Evolutionary conservation across 2,329 filamentous ascomycete species (phyloP).

Genomic region (Trichoderma simmonsii): DNA sequence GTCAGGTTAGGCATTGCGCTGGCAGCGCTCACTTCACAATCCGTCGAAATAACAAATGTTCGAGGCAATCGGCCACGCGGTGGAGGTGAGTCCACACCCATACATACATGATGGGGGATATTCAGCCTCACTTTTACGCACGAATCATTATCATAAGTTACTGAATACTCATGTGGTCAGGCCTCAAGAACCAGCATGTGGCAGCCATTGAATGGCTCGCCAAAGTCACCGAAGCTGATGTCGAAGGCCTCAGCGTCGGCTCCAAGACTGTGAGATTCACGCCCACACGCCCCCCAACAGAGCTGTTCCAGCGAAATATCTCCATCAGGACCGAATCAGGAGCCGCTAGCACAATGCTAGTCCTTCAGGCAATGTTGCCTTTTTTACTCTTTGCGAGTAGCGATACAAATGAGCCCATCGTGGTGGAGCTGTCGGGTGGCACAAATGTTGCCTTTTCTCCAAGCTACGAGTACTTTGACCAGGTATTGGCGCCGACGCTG

Average conservation of each 20-base stretch:
- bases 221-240: slow-evolving; percentile 48
- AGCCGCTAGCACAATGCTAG: slow-evolving; percentile 54
- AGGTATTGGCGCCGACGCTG: slow-evolving; percentile 56
- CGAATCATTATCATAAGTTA: neutral
- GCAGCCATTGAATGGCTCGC: slow-evolving; percentile 54
- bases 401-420: slow-evolving; percentile 41
- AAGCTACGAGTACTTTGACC: slow-evolving; percentile 61
- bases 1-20: slow-evolving; percentile 55
- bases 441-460: slow-evolving; percentile 57
- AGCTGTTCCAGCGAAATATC: slow-evolving; percentile 42
- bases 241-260: slow-evolving; percentile 50
- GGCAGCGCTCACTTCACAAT: slow-evolving; percentile 52
- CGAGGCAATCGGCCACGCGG: slow-evolving; percentile 48
- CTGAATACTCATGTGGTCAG: slow-evolving; percentile 30
- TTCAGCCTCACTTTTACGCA: neutral
- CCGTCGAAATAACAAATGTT: slow-evolving; percentile 53
- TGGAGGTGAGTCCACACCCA: slow-evolving; percentile 27
- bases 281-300: slow-evolving; percentile 39
- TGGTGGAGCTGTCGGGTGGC: slow-evolving; percentile 53
- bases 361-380: slow-evolving; percentile 59
- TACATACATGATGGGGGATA: no score
- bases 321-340: slow-evolving; percentile 47
- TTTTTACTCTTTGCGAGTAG: slow-evolving; percentile 55
- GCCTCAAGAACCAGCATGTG: slow-evolving; percentile 60
- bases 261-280: slow-evolving; percentile 48